Base-by-base conservation (phyloP, 768 basidiomycete species). In the Lactarius tabidus region DNA sequence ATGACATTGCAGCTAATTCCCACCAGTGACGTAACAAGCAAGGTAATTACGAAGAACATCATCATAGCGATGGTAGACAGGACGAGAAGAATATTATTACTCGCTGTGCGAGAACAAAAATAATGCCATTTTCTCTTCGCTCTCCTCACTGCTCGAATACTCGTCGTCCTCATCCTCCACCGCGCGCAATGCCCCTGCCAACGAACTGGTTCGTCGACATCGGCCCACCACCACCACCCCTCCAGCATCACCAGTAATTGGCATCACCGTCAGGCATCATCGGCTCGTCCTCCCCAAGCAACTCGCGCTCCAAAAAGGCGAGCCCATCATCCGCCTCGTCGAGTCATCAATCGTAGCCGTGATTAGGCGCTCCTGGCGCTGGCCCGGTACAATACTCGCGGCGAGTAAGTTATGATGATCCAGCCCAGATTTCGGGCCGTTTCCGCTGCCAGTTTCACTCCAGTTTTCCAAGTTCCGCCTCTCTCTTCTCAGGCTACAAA, bases 201-300 rank as follows among this genome's bases (percentile, higher is more conserved):
- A 78, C 84, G 65, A 82, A 79, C 64, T 79, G 77, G 64, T 80
- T 80, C 65, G 85, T 65, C 38, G 85, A 84, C 38, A 86, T 78
- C 15, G 84, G 84, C 41, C 73, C 74, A 5, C 14, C 36, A 6
- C 39, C 43, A 0, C 33, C 57, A 15, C 2, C 72, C 64, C 20
- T 57, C 17, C 43, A 72, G 72, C 3, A 35, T 58, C 26, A 38
- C 57, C 29, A 57, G 29, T 10, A 62, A 29, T 77, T 81, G 36
- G 73, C 78, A 23, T 68, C 71, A 1, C 41, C 64, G n/a, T 57
- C 70, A 2, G 38, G n/a, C n/a, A n/a, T 67, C 29, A 17, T 26
- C 14, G 59, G 66, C 31, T 68, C 67, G 36, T 68, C 60, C 51
- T 66, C 64, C 36, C 59, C 58, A 23, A 67, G 60, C 60, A 65